Conservation (phyloP, 2,329 filamentous ascomycete species). For the Alternaria sp. region DNA sequence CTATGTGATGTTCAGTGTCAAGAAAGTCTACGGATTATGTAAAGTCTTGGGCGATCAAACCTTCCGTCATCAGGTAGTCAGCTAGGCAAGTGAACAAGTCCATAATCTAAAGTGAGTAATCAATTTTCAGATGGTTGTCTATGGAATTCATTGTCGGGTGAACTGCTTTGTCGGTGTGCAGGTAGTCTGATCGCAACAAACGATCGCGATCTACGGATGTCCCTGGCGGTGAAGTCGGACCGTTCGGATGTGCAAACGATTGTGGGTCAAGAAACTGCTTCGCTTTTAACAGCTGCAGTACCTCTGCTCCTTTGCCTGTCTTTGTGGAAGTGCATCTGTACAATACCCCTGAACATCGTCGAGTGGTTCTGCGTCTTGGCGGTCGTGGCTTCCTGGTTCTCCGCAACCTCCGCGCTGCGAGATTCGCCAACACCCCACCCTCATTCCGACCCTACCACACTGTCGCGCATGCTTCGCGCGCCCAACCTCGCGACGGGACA, state of each 20-base stretch:
- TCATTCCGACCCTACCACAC: constrained; percentile 12
- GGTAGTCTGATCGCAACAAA: background rate
- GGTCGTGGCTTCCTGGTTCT: constrained; percentile 8
- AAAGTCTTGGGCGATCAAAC: no score
- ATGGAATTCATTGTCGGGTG: background rate
- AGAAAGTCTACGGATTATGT: background rate
- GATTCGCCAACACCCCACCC: constrained; percentile 21
- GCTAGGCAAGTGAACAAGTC: background rate
- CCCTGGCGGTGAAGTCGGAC: constrained; percentile 6
- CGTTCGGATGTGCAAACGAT: constrained; percentile 3
- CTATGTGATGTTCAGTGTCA: background rate
- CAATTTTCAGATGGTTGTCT: background rate
- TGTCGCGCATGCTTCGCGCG: constrained; percentile 45
- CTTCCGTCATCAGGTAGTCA: background rate
- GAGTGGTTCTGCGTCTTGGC: constrained; percentile 9
- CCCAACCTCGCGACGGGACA: constrained; percentile 28
- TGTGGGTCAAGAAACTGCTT: background rate
- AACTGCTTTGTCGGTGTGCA: background rate
- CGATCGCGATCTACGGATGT: background rate
- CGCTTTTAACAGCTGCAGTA: background rate
- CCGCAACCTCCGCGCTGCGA: constrained; percentile 26
- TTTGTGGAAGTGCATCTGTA: background rate
- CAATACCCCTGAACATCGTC: background rate
- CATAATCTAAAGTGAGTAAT: background rate
- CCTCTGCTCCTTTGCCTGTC: background rate